Evolutionary conservation across 352 stramenopile species (phyloP).

Genomic region (Pythium apleroticum): DNA sequence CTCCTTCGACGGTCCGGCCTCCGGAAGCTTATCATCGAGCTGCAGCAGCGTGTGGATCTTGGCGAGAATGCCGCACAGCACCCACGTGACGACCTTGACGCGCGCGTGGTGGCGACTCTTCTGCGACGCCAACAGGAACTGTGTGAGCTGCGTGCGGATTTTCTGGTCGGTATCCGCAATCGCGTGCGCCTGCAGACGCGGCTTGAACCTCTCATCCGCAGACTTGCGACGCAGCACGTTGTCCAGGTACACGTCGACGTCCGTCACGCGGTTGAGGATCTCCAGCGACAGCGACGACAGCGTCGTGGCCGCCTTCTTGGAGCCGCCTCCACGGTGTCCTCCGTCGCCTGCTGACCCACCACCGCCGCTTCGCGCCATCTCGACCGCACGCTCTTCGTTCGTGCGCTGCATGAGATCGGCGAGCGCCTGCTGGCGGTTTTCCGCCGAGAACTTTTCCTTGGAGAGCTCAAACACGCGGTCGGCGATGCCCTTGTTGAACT

Average conservation of each 20-base stretch:
- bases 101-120: constrained; percentile 81
- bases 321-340: neutral
- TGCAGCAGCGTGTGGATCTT: constrained; percentile 80
- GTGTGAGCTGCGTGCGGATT: constrained; percentile 75
- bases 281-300: constrained; percentile 74
- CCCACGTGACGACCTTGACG: constrained; percentile 85
- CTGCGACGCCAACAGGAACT: constrained; percentile 67
- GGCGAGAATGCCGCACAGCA: constrained; percentile 81
- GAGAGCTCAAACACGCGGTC: constrained; percentile 82
- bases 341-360: constrained; percentile 2
- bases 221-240: constrained; percentile 69
- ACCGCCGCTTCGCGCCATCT: constrained; percentile 9
- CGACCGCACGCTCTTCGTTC: constrained; percentile 24
- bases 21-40: constrained; percentile 67
- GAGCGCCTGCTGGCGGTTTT: constrained; percentile 75
- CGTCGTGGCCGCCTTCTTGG: constrained; percentile 18
- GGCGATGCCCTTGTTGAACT: constrained; percentile 78
- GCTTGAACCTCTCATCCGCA: constrained; percentile 32
- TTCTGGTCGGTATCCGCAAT: constrained; percentile 78
- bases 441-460: constrained; percentile 83
- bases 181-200: constrained; percentile 60
- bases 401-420: constrained; percentile 52
- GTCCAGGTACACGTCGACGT: constrained; percentile 83
- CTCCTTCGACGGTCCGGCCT: constrained; percentile 23
- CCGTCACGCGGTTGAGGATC: constrained; percentile 78